Base-by-base conservation (phyloP, 352 stramenopile genomes). In the Globisporangium takayamanum region DNA sequence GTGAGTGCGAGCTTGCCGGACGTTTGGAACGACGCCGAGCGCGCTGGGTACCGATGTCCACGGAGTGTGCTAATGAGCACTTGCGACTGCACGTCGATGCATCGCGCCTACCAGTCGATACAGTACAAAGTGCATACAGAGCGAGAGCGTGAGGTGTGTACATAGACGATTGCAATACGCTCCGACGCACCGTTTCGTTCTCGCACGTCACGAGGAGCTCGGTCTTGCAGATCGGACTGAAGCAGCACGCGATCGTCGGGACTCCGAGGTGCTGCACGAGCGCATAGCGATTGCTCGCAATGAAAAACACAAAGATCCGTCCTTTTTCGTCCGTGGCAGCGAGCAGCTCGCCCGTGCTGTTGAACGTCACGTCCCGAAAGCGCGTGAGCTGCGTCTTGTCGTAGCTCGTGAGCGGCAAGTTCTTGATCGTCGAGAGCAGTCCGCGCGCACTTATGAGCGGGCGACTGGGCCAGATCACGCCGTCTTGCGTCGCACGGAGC, bases 141-240 rank as follows among this genome's bases (percentile, higher is more conserved):
- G n/a, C 41, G 10, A 45, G 50, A 16, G 14, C 18, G 15, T 14
- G 8, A 44, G 5, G 7, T 0, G 16, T 36, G 30, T 36, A 36
- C 33, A 39, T 39, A 39, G 33, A 14, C 33, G 11, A 12, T 39
- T 14, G 33, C 33, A 14, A 39, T 12, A 39, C 33, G 6, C 33
- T 10, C 8, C 33, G 18, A 61, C 14, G 50, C 44, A 91, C 80
- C 62, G 68, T 86, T 62, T 89, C 74, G 69, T 92, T 87, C 67
- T 94, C 84, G 64, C 84, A 92, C 7, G 82, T 89, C 45, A 94
- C 76, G 20, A 92, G 78, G 53, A 92, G 63, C 62, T 94, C 84
- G n/a, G 72, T 76, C 55, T 77, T 80, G 45, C 74, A 82, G 37
- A 59, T 60, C 2, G 82, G 80, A 59, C 73, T 89, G 60, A 94